Percentiles rank a stretch among this genome's conserved stretches.
phyloP scores from a whole-genome alignment of 352 stramenopile species.

The Pythium sukuiense region DNA sequence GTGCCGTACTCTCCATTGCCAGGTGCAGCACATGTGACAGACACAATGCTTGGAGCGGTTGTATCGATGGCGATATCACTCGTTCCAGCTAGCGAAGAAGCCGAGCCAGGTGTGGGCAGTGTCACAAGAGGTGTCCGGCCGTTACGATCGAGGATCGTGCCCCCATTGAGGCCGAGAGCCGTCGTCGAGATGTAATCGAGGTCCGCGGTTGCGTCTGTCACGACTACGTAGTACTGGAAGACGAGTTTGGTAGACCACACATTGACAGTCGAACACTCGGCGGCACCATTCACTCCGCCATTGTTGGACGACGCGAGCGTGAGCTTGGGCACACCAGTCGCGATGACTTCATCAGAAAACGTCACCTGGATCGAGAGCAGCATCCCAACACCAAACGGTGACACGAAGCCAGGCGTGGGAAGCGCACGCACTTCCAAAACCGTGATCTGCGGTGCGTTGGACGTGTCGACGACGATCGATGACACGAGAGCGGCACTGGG shows the following conservation, averaged over 20 bases:
- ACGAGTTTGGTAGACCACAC: constrained; percentile 54
- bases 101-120: constrained; percentile 43
- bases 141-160: constrained; percentile 71
- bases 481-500: constrained; percentile 60
- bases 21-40: constrained; percentile 45
- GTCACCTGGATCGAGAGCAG: constrained; percentile 59
- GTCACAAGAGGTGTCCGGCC: constrained; percentile 52
- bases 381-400: constrained; percentile 69
- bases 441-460: constrained; percentile 40
- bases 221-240: constrained; percentile 72
- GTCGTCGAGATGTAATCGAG: constrained; percentile 66
- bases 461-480: constrained; percentile 67
- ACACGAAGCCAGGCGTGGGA: constrained; percentile 37
- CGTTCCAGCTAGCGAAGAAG: constrained; percentile 45
- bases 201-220: constrained; percentile 47
- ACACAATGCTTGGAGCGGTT: constrained; percentile 56
- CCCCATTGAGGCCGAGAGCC: constrained; percentile 50
- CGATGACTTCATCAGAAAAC: constrained; percentile 80
- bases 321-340: constrained; percentile 52
- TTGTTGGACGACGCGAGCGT: constrained; percentile 44
- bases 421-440: constrained; percentile 48
- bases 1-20: constrained; percentile 70
- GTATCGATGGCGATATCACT: constrained; percentile 72
- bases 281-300: constrained; percentile 42
- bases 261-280: constrained; percentile 53